Evolutionary conservation across 495 filamentous ascomycete genomes (phyloP).

Genomic region (Trichocladium uniseriatum): DNA sequence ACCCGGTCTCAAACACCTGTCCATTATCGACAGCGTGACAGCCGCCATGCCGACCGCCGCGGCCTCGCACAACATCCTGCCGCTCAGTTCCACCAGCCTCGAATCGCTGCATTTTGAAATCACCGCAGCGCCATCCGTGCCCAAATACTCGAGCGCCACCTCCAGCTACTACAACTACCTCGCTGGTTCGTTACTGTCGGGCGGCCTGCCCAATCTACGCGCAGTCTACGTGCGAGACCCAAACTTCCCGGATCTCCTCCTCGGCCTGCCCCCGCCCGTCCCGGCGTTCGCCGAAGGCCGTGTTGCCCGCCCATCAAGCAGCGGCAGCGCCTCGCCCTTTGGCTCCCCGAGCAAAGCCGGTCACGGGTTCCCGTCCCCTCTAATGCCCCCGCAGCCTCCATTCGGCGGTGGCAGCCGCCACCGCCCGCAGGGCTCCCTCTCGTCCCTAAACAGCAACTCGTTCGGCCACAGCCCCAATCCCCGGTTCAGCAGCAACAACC

Average conservation of each 20-base stretch:
- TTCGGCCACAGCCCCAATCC: constrained; percentile 10
- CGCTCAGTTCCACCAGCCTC: constrained; percentile 57
- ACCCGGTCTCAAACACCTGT: constrained; percentile 53
- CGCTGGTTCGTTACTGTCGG: constrained; percentile 66
- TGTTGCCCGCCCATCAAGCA: constrained; percentile 31
- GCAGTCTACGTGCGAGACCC: constrained; percentile 80
- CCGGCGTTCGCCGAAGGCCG: constrained; percentile 39
- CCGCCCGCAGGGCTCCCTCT: constrained; percentile 13
- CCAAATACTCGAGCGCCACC: constrained; percentile 50
- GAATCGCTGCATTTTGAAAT: constrained; percentile 75
- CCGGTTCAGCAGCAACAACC: constrained; percentile 45
- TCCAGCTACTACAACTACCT: constrained; percentile 79
- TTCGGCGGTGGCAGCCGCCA: constrained; percentile 6
- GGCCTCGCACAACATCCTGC: constrained; percentile 44
- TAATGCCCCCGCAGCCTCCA: constrained; percentile 3
- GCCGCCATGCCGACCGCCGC: constrained; percentile 52
- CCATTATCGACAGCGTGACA: constrained; percentile 55
- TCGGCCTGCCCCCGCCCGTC: constrained; percentile 57
- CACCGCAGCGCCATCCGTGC: constrained; percentile 45
- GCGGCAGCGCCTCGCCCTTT: constrained; percentile 15
- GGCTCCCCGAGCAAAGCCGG: constrained; percentile 12
- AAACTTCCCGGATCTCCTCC: constrained; percentile 58
- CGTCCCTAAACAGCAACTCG: constrained; percentile 10
- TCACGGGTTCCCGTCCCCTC: neutral
- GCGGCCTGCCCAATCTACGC: constrained; percentile 59